These are phyloP conservation scores for Phytopythium montanum DNA, from an alignment of 352 stramenopile species.

Conservation along the genomic window DNA sequence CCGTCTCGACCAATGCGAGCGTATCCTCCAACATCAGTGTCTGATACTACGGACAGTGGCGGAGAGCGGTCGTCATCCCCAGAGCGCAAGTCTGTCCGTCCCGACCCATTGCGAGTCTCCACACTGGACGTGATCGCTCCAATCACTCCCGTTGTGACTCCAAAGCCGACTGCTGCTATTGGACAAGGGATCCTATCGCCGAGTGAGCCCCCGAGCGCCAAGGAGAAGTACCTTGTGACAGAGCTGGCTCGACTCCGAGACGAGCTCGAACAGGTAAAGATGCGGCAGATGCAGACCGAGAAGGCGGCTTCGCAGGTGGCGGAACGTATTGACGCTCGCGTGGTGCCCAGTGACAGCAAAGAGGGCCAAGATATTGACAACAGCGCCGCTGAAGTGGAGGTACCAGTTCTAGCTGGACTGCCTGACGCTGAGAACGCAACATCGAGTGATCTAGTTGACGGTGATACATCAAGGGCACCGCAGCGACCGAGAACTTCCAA, in stretches of 20 bases:
- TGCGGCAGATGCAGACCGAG: background rate
- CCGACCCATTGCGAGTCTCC: background rate
- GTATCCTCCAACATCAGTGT: background rate
- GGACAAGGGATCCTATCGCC: background rate
- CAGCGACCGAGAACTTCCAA: background rate
- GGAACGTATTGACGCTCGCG: slow-evolving; percentile 2
- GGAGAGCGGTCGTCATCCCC: background rate
- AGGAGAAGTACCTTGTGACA: slow-evolving; percentile 26
- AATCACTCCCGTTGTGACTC: background rate
- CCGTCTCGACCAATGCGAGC: background rate
- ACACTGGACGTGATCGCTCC: slow-evolving; percentile 1
- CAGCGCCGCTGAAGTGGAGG: background rate
- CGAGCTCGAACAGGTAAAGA: slow-evolving; percentile 21
- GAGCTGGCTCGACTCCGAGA: slow-evolving; percentile 28
- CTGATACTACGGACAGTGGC: background rate
- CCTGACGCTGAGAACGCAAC: too few species aligned
- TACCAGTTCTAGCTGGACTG: background rate
- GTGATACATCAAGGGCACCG: background rate
- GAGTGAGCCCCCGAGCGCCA: slow-evolving; percentile 5
- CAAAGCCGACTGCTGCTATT: background rate
- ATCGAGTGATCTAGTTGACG: background rate
- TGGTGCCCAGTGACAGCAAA: background rate
- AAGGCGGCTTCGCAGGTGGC: background rate
- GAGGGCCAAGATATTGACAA: background rate
- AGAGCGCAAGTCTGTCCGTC: slow-evolving; percentile 1